A percentile compares a stretch with the other conserved stretches of the same genome.
phyloP scores from a whole-genome alignment of 495 filamentous ascomycete species.

The Peziza echinospora region DNA sequence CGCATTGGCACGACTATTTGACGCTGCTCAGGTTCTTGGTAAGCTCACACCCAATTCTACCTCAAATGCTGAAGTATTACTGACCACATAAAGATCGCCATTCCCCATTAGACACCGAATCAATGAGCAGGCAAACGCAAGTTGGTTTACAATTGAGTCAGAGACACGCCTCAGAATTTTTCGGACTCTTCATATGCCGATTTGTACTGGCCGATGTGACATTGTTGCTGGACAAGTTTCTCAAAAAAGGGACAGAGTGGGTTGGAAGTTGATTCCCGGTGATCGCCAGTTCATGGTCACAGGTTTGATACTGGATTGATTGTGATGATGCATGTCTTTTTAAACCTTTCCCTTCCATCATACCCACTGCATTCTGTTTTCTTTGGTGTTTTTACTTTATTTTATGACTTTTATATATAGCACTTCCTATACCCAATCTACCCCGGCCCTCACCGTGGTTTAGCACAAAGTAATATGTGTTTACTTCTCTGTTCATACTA shows the following conservation, averaged over 20 bases:
- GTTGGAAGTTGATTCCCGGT: constrained; percentile 32
- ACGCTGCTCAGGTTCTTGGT: constrained; percentile 87
- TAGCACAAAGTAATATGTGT: too few species aligned
- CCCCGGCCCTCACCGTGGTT: too few species aligned
- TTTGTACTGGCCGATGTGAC: constrained; percentile 73
- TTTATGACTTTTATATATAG: too few species aligned
- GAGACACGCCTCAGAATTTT: constrained; percentile 90
- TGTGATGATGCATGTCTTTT: too few species aligned
- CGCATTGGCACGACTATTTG: constrained; percentile 73
- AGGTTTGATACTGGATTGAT: too few species aligned
- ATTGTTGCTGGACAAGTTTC: constrained; percentile 83
- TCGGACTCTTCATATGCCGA: constrained; percentile 87
- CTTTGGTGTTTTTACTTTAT: too few species aligned
- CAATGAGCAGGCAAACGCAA: constrained; percentile 53
- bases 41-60: constrained; percentile 26
- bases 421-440: too few species aligned
- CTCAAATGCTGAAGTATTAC: too few species aligned
- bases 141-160: constrained; percentile 85
- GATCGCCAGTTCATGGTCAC: too few species aligned
- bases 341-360: too few species aligned
- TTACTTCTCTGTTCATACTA: too few species aligned
- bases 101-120: constrained; percentile 38
- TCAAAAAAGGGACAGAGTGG: constrained; percentile 93
- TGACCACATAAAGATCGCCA: constrained; percentile 12
- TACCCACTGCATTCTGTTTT: too few species aligned